phyloP scores from a whole-genome alignment of 345 rosid species.

The Trapa bicornis region DNA sequence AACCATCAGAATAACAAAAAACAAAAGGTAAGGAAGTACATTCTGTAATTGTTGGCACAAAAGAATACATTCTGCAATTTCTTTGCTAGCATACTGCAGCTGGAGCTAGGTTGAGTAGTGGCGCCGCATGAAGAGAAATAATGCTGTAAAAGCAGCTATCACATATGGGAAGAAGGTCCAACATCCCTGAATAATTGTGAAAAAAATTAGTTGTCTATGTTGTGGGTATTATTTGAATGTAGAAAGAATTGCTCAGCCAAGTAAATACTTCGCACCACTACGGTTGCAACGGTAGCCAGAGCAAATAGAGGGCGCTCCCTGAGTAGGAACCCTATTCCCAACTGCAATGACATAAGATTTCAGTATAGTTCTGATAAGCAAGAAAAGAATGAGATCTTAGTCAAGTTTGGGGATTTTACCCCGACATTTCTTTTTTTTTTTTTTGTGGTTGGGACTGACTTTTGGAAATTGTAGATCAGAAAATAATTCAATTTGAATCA shows the following conservation, averaged over 20 bases:
- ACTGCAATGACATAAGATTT: constrained; percentile 22
- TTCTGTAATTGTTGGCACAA: background rate
- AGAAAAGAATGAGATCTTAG: background rate
- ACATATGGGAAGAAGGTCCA: constrained; percentile 74
- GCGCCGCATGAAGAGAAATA: constrained; percentile 32
- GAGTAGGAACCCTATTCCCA: constrained; percentile 57
- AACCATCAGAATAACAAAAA: constrained; percentile 15
- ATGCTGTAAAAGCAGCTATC: constrained; percentile 61
- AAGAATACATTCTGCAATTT: background rate
- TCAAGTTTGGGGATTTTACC: background rate
- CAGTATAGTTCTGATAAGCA: background rate
- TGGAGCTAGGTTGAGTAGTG: constrained; percentile 5
- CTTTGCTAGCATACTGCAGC: background rate
- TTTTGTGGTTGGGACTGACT: background rate
- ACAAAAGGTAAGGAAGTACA: background rate
- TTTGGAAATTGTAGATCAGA: background rate
- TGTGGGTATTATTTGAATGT: background rate
- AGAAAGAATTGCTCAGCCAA: background rate
- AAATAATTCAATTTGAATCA: background rate
- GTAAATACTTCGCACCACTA: constrained; percentile 37
- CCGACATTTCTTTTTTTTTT: background rate
- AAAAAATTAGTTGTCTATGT: background rate
- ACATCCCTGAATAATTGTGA: constrained; percentile 37
- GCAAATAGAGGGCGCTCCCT: constrained; percentile 68
- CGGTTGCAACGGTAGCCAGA: constrained; percentile 68